phyloP scores from a whole-genome alignment of 129 eudicot genomes.

The Rutidosis leptorrhynchoides region DNA sequence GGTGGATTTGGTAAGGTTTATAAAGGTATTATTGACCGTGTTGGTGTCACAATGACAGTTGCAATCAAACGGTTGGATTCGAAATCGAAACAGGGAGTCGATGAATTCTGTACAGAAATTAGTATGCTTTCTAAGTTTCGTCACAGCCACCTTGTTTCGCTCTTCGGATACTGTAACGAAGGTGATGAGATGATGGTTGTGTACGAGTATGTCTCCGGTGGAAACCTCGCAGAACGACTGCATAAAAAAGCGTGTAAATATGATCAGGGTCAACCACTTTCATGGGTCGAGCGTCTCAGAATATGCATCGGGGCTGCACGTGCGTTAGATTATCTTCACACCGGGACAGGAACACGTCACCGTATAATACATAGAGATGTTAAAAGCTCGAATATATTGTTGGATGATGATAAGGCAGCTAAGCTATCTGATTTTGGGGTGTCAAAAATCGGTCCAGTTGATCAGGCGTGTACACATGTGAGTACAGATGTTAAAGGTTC shows the following conservation, averaged over 20 bases:
- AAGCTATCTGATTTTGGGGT: constrained; percentile 57
- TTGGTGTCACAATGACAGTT: constrained; percentile 18
- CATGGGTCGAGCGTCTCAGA: constrained; percentile 40
- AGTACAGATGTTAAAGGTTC: constrained; percentile 54
- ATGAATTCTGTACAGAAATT: constrained; percentile 38
- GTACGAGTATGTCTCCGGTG: constrained; percentile 37
- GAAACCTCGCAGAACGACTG: constrained; percentile 35
- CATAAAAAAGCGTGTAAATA: constrained; percentile 16
- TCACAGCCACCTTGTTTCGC: constrained; percentile 36
- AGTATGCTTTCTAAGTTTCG: constrained; percentile 38
- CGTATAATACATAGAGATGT: constrained; percentile 50
- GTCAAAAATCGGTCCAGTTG: constrained; percentile 34
- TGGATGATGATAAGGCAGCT: constrained; percentile 41
- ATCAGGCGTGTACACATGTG: constrained; percentile 29
- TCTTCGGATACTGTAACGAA: constrained; percentile 45
- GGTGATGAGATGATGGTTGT: constrained; percentile 37
- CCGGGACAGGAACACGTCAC: constrained; percentile 23
- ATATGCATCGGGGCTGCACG: constrained; percentile 42
- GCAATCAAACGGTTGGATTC: constrained; percentile 32
- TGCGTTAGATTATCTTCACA: constrained; percentile 42
- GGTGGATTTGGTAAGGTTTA: constrained; percentile 37
- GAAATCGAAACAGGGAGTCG: constrained; percentile 35
- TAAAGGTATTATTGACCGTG: constrained; percentile 23
- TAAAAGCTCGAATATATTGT: constrained; percentile 43
- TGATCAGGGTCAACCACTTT: constrained; percentile 11